phyloP scores from a whole-genome alignment of 805 yeast genomes.

The Saitoella complicata region DNA sequence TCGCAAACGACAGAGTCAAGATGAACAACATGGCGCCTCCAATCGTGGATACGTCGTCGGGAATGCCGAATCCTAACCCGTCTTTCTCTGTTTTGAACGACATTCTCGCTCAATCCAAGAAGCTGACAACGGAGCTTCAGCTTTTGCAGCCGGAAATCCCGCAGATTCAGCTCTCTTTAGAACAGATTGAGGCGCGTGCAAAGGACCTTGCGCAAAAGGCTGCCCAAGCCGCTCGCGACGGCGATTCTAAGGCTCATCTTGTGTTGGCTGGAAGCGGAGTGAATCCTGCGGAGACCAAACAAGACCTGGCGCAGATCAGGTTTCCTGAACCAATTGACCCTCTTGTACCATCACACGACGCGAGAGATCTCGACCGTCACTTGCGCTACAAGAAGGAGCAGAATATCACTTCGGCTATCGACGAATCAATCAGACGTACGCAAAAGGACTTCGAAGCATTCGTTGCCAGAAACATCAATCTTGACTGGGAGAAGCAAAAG shows the following conservation, averaged over 20 bases:
- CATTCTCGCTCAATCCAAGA: neutral
- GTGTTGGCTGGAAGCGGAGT: slow-evolving; percentile 79
- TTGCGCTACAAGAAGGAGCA: slow-evolving; percentile 62
- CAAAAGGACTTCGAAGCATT: slow-evolving; percentile 70
- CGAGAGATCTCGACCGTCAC: slow-evolving; percentile 42
- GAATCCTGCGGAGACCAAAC: slow-evolving; percentile 66
- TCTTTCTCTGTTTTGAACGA: no score
- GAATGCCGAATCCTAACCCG: no score
- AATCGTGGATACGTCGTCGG: no score
- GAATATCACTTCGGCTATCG: slow-evolving; percentile 65
- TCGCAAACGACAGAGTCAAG: no score
- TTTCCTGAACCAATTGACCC: slow-evolving; percentile 19
- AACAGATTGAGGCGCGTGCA: neutral
- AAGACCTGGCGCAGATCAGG: slow-evolving; percentile 29
- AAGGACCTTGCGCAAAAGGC: neutral
- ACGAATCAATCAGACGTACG: slow-evolving; percentile 55
- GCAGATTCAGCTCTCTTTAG: slow-evolving; percentile 1
- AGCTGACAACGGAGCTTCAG: neutral
- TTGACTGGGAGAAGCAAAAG: slow-evolving; percentile 75
- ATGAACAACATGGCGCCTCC: no score
- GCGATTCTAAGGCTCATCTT: slow-evolving; percentile 45
- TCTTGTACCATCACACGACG: slow-evolving; percentile 10
- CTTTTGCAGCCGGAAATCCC: slow-evolving; percentile 3
- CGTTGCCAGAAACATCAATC: slow-evolving; percentile 51
- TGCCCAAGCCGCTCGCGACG: slow-evolving; percentile 29